These are phyloP conservation scores for Fomes fomentarius DNA, from an alignment of 1,284 basidiomycete species.

Conservation along the genomic window DNA sequence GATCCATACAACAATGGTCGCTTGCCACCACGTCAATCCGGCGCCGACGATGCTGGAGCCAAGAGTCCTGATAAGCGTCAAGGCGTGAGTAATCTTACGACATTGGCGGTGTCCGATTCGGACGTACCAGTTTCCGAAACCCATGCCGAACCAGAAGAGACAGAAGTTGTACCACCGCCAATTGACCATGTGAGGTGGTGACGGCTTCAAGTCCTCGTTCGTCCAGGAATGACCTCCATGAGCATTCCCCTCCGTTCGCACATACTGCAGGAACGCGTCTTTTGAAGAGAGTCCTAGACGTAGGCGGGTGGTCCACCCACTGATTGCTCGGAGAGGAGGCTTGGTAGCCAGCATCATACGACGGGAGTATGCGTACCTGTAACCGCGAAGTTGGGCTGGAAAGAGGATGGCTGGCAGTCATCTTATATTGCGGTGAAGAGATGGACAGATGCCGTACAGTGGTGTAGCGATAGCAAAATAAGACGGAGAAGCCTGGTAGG, in stretches of 20 bases:
- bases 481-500: too few species aligned
- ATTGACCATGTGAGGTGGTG: slow-evolving; percentile 27
- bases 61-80: slow-evolving; percentile 29
- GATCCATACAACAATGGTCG: slow-evolving; percentile 35
- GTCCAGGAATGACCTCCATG: slow-evolving; percentile 23
- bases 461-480: too few species aligned
- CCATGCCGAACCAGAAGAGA: slow-evolving; percentile 31
- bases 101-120: too few species aligned
- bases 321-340: background rate
- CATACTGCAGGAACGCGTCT: slow-evolving; percentile 22
- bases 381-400: too few species aligned
- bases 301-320: slow-evolving; percentile 20
- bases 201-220: slow-evolving; percentile 30
- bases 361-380: too few species aligned
- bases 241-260: slow-evolving; percentile 27
- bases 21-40: slow-evolving; percentile 38
- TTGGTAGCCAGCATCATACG: too few species aligned
- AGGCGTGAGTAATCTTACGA: too few species aligned
- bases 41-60: slow-evolving; percentile 32
- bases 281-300: slow-evolving; percentile 19
- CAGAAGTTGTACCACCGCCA: slow-evolving; percentile 31
- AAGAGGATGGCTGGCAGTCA: too few species aligned
- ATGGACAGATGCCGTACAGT: too few species aligned
- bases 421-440: too few species aligned
- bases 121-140: slow-evolving; percentile 29